Evolutionary conservation across 768 basidiomycete genomes (phyloP).

Genomic region (Lentinula lateritia): DNA sequence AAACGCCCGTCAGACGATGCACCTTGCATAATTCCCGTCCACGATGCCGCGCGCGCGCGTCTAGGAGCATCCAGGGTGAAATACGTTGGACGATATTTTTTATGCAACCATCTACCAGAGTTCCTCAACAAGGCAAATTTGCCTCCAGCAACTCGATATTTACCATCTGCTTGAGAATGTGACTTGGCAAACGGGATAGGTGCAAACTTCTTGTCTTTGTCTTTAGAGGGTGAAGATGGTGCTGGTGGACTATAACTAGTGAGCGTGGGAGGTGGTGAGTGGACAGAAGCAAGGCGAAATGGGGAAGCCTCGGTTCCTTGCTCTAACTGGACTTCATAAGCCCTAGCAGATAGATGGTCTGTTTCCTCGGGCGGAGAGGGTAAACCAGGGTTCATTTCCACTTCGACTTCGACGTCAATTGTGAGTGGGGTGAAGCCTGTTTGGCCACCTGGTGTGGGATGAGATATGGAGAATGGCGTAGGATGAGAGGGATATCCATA

Average conservation of each 20-base stretch:
- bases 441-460: neutral
- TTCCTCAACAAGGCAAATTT: constrained; percentile 47
- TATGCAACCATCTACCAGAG: neutral
- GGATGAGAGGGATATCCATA: neutral
- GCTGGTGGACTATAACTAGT: constrained; percentile 2
- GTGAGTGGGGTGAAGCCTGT: neutral
- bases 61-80: neutral
- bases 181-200: constrained; percentile 69
- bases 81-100: constrained; percentile 12
- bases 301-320: neutral
- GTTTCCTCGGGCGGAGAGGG: neutral
- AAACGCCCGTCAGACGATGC: neutral
- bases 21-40: neutral
- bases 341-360: neutral
- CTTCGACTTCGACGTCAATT: neutral
- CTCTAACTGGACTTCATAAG: neutral
- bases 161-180: constrained; percentile 62
- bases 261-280: neutral
- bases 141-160: constrained; percentile 52
- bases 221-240: constrained; percentile 15
- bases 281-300: neutral
- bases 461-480: neutral
- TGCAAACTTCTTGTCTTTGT: constrained; percentile 44
- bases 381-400: neutral
- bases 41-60: neutral